These are phyloP conservation scores for Malus hybrid DNA, from an alignment of 331 rosid genomes.

Conservation along the genomic window DNA sequence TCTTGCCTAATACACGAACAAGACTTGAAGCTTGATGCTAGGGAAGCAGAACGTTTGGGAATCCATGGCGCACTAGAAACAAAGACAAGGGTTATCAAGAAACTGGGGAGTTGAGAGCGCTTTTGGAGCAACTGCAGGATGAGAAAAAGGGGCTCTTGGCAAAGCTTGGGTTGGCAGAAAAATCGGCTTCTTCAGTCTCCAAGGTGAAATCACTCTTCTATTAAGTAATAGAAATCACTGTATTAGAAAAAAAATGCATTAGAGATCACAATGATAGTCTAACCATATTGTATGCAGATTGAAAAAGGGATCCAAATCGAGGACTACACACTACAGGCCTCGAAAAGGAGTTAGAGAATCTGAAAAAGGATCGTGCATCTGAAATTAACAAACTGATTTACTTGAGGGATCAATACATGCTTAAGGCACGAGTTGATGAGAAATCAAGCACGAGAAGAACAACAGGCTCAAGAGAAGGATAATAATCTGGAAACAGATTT, in stretches of 20 bases:
- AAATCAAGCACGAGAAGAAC: constrained; percentile 24
- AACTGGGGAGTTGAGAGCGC: constrained; percentile 31
- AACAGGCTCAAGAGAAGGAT: background rate
- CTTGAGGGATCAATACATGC: constrained; percentile 50
- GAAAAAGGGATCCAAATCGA: constrained; percentile 31
- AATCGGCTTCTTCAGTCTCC: constrained; percentile 11
- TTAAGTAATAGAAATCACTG: no score
- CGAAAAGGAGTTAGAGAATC: constrained; percentile 34
- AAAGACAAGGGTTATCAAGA: constrained; percentile 30
- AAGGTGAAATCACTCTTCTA: constrained; percentile 21
- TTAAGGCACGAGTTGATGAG: constrained; percentile 33
- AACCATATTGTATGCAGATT: constrained; percentile 25
- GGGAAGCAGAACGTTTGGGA: constrained; percentile 36
- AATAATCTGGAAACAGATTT: constrained; percentile 6
- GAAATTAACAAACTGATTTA: constrained; percentile 31
- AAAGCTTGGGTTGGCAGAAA: constrained; percentile 42
- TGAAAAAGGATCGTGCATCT: constrained; percentile 33
- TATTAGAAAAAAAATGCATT: no score
- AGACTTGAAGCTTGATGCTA: constrained; percentile 37
- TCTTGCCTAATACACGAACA: constrained; percentile 31
- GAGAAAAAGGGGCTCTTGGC: constrained; percentile 38
- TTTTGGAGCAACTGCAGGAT: constrained; percentile 26
- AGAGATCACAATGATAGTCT: background rate
- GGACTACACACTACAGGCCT: constrained; percentile 17
- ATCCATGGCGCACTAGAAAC: constrained; percentile 29